Percentiles rank a stretch among this genome's conserved stretches.
Evolutionary conservation across 75 land plant species (phyloP).

Genomic region (Pinus tabuliformis): DNA sequence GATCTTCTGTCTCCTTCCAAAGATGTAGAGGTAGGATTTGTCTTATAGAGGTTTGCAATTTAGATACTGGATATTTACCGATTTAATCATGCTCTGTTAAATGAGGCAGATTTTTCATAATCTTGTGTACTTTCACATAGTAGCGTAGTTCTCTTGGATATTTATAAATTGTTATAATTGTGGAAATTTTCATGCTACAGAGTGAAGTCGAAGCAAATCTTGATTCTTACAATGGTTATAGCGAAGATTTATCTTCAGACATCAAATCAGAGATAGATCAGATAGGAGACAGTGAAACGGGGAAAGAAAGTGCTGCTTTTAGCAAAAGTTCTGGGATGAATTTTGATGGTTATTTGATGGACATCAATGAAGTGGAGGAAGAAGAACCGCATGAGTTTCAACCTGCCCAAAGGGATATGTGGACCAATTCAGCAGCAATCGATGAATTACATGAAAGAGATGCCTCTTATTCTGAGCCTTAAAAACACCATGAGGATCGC

Average conservation of each 20-base stretch:
- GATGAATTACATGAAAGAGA: not conserved
- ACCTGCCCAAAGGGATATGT: not conserved
- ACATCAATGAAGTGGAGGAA: not conserved
- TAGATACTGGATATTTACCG: not conserved
- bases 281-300: not conserved
- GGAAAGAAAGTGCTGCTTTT: not conserved
- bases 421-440: not conserved
- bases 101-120: not conserved
- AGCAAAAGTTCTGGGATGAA: not conserved
- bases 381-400: not conserved
- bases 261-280: not conserved
- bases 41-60: not conserved
- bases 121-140: not conserved
- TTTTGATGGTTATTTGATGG: not conserved
- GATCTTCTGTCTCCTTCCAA: slow-evolving; percentile 51
- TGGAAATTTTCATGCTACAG: slow-evolving; percentile 6
- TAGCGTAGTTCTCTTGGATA: not conserved
- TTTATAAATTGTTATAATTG: not conserved
- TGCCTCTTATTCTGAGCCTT: not conserved
- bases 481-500: not conserved
- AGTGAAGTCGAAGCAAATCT: not conserved
- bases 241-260: not conserved
- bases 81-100: not conserved
- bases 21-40: slow-evolving; percentile 41
- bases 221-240: not conserved